A percentile compares a stretch with the other conserved stretches of the same genome.
Evolutionary conservation across 1,284 basidiomycete species (phyloP).

Genomic region (Nidula niveotomentosa): DNA sequence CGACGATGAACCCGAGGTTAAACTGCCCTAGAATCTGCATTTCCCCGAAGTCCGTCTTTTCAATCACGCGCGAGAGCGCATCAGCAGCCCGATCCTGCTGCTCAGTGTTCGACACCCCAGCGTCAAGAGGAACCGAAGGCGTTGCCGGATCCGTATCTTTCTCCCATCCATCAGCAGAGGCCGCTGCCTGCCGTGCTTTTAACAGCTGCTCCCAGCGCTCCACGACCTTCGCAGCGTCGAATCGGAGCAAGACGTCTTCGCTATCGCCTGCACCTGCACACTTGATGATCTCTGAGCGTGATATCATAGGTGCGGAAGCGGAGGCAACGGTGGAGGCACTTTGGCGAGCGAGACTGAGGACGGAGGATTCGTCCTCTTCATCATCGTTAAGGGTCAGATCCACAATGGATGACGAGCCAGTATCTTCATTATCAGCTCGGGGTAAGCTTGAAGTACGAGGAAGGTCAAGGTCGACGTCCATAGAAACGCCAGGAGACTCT

Average conservation of each 20-base stretch:
- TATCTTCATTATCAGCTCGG: not conserved
- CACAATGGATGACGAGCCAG: not conserved
- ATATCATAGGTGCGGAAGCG: slow-evolving; percentile 11
- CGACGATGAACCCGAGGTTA: slow-evolving; percentile 95
- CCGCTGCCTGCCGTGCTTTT: not conserved
- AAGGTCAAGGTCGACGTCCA: no score
- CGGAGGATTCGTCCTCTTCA: slow-evolving; percentile 12
- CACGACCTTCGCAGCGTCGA: slow-evolving; percentile 43
- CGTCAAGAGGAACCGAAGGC: slow-evolving; percentile 35
- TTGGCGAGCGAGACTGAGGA: slow-evolving; percentile 16
- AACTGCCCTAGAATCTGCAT: slow-evolving; percentile 96
- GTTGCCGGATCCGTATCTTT: not conserved
- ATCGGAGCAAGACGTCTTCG: slow-evolving; percentile 39
- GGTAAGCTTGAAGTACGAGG: no score
- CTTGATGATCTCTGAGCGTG: slow-evolving; percentile 45
- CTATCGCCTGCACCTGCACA: slow-evolving; percentile 22
- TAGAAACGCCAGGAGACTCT: no score
- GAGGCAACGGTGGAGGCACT: slow-evolving; percentile 13
- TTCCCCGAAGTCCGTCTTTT: slow-evolving; percentile 81
- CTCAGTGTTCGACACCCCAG: slow-evolving; percentile 61
- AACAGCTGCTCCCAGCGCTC: slow-evolving; percentile 30
- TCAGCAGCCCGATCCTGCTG: slow-evolving; percentile 64
- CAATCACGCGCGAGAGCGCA: slow-evolving; percentile 83
- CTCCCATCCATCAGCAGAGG: not conserved
- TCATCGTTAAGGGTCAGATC: slow-evolving; percentile 2